phyloP scores from a whole-genome alignment of 2,329 filamentous ascomycete genomes.

The Sporothrix euskadiensis region DNA sequence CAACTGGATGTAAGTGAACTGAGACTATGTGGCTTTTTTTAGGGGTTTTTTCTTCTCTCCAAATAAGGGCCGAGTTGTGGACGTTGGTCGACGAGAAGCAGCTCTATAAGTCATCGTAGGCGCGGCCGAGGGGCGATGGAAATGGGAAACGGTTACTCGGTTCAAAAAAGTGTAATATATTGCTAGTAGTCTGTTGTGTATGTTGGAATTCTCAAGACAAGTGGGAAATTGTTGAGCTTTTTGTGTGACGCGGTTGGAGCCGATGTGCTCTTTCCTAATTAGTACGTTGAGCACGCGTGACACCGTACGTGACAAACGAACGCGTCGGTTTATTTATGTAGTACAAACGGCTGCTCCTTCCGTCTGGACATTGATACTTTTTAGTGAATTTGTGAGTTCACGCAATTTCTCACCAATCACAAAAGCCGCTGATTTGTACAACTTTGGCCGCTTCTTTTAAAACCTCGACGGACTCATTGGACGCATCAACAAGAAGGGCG shows the following conservation, averaged over 20 bases:
- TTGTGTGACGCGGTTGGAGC: too few relatives aligned
- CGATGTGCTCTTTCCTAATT: neutral
- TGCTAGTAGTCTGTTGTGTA: neutral
- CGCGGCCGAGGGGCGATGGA: neutral
- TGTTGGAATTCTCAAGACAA: neutral
- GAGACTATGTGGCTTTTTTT: neutral
- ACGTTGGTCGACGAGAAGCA: slow-evolving; percentile 28
- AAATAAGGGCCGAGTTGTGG: slow-evolving; percentile 29
- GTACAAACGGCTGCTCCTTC: neutral
- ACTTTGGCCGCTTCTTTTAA: neutral
- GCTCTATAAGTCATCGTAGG: neutral
- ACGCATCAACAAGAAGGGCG: too few relatives aligned
- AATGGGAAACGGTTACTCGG: neutral
- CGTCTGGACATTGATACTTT: neutral
- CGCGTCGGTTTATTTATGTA: neutral
- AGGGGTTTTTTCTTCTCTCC: neutral
- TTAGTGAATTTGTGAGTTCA: neutral
- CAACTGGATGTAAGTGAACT: slow-evolving; percentile 40
- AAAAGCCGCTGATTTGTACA: neutral
- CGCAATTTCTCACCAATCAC: neutral
- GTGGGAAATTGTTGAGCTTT: neutral
- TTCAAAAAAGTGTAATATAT: too few relatives aligned
- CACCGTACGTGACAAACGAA: neutral
- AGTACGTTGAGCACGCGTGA: neutral
- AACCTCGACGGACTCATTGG: neutral